These are phyloP conservation scores for Saksenaea vasiformis DNA, from an alignment of 371 early-diverging fungal genomes.

Conservation along the genomic window DNA sequence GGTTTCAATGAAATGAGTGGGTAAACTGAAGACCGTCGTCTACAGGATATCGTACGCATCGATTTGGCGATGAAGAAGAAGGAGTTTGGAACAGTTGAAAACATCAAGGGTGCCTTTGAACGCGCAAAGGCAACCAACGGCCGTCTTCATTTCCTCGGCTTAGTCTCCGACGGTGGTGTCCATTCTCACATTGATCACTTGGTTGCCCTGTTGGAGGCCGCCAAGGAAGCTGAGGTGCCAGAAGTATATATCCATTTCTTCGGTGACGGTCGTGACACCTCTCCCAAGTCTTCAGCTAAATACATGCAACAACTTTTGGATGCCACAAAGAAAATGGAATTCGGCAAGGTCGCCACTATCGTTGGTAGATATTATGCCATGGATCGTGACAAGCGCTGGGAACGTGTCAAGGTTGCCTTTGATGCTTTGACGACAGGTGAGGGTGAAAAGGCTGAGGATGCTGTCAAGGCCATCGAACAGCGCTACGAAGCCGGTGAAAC, in stretches of 20 bases:
- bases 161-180: slow-evolving; percentile 99
- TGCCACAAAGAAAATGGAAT: slow-evolving; percentile 61
- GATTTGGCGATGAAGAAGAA: slow-evolving; percentile 86
- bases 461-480: slow-evolving; percentile 77
- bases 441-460: slow-evolving; percentile 76
- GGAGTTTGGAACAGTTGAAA: slow-evolving; percentile 69
- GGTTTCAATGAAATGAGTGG: slow-evolving; percentile 8
- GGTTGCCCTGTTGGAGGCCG: slow-evolving; percentile 78
- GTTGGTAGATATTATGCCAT: slow-evolving; percentile 99
- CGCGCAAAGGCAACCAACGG: slow-evolving; percentile 84
- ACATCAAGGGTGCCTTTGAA: slow-evolving; percentile 83
- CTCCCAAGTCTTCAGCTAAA: slow-evolving; percentile 82
- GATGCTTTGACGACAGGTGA: slow-evolving; percentile 82
- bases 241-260: slow-evolving; percentile 96
- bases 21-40: neutral
- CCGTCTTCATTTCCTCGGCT: slow-evolving; percentile 95
- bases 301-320: slow-evolving; percentile 78
- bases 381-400: slow-evolving; percentile 99
- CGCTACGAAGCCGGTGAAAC: slow-evolving; percentile 87
- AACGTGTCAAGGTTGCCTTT: slow-evolving; percentile 93
- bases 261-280: slow-evolving; percentile 99
- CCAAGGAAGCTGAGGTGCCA: slow-evolving; percentile 85
- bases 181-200: slow-evolving; percentile 98
- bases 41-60: slow-evolving; percentile 95
- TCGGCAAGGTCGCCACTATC: slow-evolving; percentile 92